Conservation (phyloP, 108 stramenopile species). For the Fragilariopsis cylindrus region DNA sequence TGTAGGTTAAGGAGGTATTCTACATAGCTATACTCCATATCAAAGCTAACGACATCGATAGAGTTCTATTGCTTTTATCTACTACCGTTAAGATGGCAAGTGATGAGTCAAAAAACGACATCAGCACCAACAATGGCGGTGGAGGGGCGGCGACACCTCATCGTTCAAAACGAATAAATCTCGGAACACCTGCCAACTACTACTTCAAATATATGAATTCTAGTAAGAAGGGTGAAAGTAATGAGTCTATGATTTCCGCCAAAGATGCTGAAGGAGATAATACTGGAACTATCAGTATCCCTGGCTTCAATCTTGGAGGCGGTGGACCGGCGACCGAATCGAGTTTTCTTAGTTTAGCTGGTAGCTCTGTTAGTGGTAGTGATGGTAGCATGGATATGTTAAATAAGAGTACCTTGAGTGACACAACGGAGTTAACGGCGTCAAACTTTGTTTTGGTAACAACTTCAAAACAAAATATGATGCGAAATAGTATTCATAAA, state of each 20-base stretch:
- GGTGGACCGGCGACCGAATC: constrained; percentile 19
- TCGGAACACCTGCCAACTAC: constrained; percentile 45
- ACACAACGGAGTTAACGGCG: constrained; percentile 80
- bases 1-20: no score
- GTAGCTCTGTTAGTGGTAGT: constrained; percentile 25
- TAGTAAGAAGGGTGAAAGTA: constrained; percentile 18
- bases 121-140: not conserved
- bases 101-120: not conserved
- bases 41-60: no score
- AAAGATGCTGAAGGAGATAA: constrained; percentile 7
- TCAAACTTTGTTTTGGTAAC: constrained; percentile 66
- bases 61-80: no score
- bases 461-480: constrained; percentile 30
- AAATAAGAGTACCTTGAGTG: constrained; percentile 64
- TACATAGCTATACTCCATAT: no score
- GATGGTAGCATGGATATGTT: constrained; percentile 31
- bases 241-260: not conserved
- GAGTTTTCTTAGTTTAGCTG: constrained; percentile 38
- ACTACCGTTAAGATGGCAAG: not conserved
- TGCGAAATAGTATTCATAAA: not conserved
- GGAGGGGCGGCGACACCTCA: not conserved
- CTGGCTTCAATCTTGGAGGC: not conserved
- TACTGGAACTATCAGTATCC: constrained; percentile 36
- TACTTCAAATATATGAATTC: constrained; percentile 55
- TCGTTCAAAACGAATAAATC: constrained; percentile 31